Evolutionary conservation across 306 rosid genomes (phyloP).

Genomic region (barrel medic (Medicago truncatula)): MtrunA17r5.0-ANR NC_053049.1:47546501-47547000

Average conservation of each 20-base stretch:
- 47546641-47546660: neutral
- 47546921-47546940: neutral
- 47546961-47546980: too few relatives aligned
- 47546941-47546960: neutral
- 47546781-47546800: slow-evolving; percentile 47
- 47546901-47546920: too few relatives aligned
- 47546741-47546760: slow-evolving; percentile 61
- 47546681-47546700: slow-evolving; percentile 96
- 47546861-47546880: too few relatives aligned
- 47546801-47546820: neutral
- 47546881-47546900: too few relatives aligned
- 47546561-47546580: slow-evolving; percentile 79
- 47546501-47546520: slow-evolving; percentile 90
- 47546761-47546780: slow-evolving; percentile 49
- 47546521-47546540: slow-evolving; percentile 89
- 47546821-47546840: too few relatives aligned
- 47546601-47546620: slow-evolving; percentile 13
- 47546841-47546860: too few relatives aligned
- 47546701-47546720: slow-evolving; percentile 90
- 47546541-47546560: slow-evolving; percentile 76
- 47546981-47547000: too few relatives aligned
- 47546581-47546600: slow-evolving; percentile 12
- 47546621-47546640: slow-evolving; percentile 23
- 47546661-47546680: slow-evolving; percentile 71
- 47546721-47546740: slow-evolving; percentile 53